A percentile compares a stretch with the other conserved stretches of the same genome.
These are phyloP conservation scores for Notholithocarpus densiflorus DNA, from an alignment of 306 rosid species.

Conservation along the genomic window DNA sequence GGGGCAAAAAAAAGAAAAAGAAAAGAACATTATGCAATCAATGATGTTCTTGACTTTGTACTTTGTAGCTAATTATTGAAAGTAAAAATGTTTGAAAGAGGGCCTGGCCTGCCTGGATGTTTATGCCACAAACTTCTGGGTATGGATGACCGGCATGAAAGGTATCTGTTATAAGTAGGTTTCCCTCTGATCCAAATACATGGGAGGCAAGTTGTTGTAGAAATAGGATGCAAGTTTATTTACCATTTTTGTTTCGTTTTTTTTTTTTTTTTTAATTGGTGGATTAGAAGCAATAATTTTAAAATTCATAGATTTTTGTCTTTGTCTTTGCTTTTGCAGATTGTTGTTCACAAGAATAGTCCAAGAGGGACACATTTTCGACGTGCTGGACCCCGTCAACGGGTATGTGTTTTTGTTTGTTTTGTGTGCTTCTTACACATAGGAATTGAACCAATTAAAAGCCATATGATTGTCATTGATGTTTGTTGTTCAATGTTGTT, in stretches of 20 bases:
- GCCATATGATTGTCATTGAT: neutral
- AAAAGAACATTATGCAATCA: neutral
- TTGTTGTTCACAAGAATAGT: slow-evolving; percentile 76
- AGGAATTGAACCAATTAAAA: neutral
- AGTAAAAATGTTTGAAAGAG: slow-evolving; percentile 6
- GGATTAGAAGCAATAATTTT: neutral
- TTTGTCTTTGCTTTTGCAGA: slow-evolving; percentile 31
- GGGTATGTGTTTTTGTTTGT: slow-evolving; percentile 29
- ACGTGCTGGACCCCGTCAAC: slow-evolving; percentile 98
- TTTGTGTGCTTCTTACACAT: slow-evolving; percentile 2
- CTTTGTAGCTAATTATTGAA: neutral
- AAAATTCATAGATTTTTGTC: neutral
- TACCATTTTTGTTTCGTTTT: neutral
- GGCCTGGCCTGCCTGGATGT: slow-evolving; percentile 6
- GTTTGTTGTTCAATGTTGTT: slow-evolving; percentile 2
- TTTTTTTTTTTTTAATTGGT: neutral
- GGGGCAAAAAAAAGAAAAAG: neutral
- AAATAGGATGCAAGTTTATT: neutral
- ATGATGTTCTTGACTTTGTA: slow-evolving; percentile 2
- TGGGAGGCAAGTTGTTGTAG: slow-evolving; percentile 10
- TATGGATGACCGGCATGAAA: slow-evolving; percentile 3
- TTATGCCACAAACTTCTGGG: neutral
- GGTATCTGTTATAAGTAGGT: slow-evolving; percentile 3
- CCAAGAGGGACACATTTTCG: slow-evolving; percentile 89
- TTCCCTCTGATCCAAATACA: slow-evolving; percentile 6